Evolutionary conservation across 2,329 filamentous ascomycete species (phyloP), one percentile per base, ranked within the genome.

Genomic region (Parascedosporium putredinis): DNA sequence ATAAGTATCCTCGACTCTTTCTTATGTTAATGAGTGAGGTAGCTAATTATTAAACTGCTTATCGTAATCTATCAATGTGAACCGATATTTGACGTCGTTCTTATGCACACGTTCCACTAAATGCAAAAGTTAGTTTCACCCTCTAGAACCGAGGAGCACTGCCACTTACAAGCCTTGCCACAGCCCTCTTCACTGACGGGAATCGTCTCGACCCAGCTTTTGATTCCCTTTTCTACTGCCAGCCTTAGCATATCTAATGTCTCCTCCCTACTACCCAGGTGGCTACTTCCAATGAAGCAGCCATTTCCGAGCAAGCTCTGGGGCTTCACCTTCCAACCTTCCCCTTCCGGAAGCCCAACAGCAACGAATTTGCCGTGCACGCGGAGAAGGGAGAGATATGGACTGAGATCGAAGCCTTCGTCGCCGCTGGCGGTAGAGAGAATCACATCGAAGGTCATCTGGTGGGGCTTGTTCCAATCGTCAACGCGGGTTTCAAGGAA

Each of bases 281-380:
- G 47, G 23, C 54, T 57, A 14, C 71, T 72, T 0, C 67, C 68
- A 31, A 76, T 61, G 52, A 67, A 68, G 3, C 66, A 59, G 3
- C 73, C 72, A 57, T 79, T 82, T 34, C 63, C 66, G 48, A 83
- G 79, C 55, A 83, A 60, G 18, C 70, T 65, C 55, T 74, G 77
- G 3, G 74, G 75, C 52, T 66, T 68, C 52, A 82, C 70, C n/a
- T 48, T 46, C n/a, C 49, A 53, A 3, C 50, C 52, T n/a, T 51
- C 50, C 10, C 72, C 68, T 57, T 84, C 81, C 0, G 81, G 80
- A 1, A 76, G 74, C 14, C 81, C 81, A 45, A 85, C 71, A 61
- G 83, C 78, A 49, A 84, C 73, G 59, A 83, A 80, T 14, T 68
- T 69, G 8, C 81, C 80, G 51, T 78, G 71, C 7, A 70, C 64